Evolutionary conservation across 164 flowering plant genomes (phyloP), one percentile per base, ranked within the genome.

Genomic region (Saururus chinensis): DNA sequence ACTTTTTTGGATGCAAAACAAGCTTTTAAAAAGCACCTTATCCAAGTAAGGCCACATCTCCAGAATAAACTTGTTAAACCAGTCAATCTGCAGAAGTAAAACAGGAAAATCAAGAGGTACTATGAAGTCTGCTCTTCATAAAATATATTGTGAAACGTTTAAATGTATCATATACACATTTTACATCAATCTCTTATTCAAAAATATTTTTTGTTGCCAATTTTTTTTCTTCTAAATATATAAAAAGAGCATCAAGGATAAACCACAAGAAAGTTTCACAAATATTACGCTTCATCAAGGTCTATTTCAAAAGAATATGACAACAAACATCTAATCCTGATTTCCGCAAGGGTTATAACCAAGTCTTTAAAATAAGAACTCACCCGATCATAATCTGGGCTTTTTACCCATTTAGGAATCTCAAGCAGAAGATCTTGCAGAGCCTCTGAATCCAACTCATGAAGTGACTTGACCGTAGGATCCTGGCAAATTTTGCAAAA

Each of bases 11-110:
- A 45, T 45, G 17, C 49, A 45, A 12, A 45, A 45, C 17, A 12
- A 4, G 49, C 14, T 17, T 19, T 19, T 22, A 37, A 56, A 62
- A 53, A 60, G 51, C 67, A 82, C 90, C 90, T 82, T 85, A 69
- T 85, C 81, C 30, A 84, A 77, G 71, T 72, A 81, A 54, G 92
- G 96, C 98, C 96, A 92, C 87, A 84, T 82, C 56, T 81, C 72
- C 20, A 41, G 59, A 41, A 87, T 20, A 55, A 84, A 73, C 67
- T 78, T 84, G 80, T 87, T 92, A 63, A 89, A 66, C 98, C 58
- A 55, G 30, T 55, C 58, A 55, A 55, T 35, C 58, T 55, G 58
- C 23, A 13, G 4, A 55, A 42, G 12, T 42, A 14, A 4, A 42
- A 45, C 49, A 45, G 49, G 11, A 12, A 30, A 30, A 30, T 30